Percentiles rank a stretch among this genome's conserved stretches.
Conservation (phyloP, 495 filamentous ascomycete species). For the Trichodelitschia bisporula region DNA sequence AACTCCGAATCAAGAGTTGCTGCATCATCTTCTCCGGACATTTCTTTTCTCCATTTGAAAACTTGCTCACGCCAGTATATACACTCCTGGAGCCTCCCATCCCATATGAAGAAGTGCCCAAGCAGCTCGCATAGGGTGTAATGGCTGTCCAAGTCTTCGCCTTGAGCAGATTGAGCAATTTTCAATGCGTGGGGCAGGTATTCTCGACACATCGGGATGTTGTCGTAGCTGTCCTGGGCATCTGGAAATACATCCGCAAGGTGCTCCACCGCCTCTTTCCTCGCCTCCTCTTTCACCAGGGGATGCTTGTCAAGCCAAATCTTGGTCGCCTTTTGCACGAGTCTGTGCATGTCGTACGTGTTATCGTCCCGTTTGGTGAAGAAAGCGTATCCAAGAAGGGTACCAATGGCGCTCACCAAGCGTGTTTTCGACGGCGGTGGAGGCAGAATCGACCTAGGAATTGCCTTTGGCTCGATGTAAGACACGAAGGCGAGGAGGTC, state of each 20-base stretch:
- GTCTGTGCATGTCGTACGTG: constrained; percentile 9
- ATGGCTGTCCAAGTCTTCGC: constrained; percentile 1
- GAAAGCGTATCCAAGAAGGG: constrained; percentile 9
- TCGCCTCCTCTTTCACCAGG: constrained; percentile 1
- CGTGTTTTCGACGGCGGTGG: constrained; percentile 5
- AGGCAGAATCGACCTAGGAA: constrained; percentile 1
- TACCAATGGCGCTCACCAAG: constrained; percentile 9
- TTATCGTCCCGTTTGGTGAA: constrained; percentile 4
- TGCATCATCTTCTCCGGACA: too few relatives aligned
- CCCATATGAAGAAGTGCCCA: constrained; percentile 4
- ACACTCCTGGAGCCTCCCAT: constrained; percentile 7
- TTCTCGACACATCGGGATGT: constrained; percentile 10
- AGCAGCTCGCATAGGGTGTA: constrained; percentile 4
- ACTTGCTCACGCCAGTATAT: constrained; percentile 4
- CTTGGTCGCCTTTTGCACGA: constrained; percentile 13
- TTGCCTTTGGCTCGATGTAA: background rate
- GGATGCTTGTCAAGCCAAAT: constrained; percentile 13
- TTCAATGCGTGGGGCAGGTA: constrained; percentile 16
- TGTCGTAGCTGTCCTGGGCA: constrained; percentile 3
- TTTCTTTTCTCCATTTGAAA: constrained; percentile 1
- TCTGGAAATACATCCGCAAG: constrained; percentile 9
- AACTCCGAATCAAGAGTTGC: too few relatives aligned
- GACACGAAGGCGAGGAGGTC: constrained; percentile 1
- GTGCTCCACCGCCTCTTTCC: constrained; percentile 2
- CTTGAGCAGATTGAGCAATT: constrained; percentile 1